phyloP scores from a whole-genome alignment of 176 grass and related monocot genomes.

The barley (Hordeum vulgare) region MorexV3_pseudomolecules_assembly NC_058521.1:216707108-216707607 shows the following conservation, averaged over 20 bases:
- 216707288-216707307: background rate
- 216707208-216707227: conserved; percentile 8
- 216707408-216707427: conserved; percentile 76
- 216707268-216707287: conserved; percentile 1
- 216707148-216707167: conserved; percentile 88
- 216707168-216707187: conserved; percentile 95
- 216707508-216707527: background rate
- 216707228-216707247: background rate
- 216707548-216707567: background rate
- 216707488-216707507: conserved; percentile 15
- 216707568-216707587: background rate
- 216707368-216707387: conserved; percentile 63
- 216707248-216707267: background rate
- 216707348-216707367: conserved; percentile 93
- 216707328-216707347: conserved; percentile 93
- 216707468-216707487: conserved; percentile 18
- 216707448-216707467: conserved; percentile 22
- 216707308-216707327: conserved; percentile 48
- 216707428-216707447: conserved; percentile 92
- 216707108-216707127: conserved; percentile 88
- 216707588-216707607: conserved; percentile 10
- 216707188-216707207: conserved; percentile 79
- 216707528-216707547: conserved; percentile 5
- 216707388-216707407: conserved; percentile 93
- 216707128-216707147: conserved; percentile 76